A percentile compares a stretch with the other conserved stretches of the same genome.
Conservation (phyloP, 2,329 filamentous ascomycete species). For the Beauveria rudraprayagi region DNA sequence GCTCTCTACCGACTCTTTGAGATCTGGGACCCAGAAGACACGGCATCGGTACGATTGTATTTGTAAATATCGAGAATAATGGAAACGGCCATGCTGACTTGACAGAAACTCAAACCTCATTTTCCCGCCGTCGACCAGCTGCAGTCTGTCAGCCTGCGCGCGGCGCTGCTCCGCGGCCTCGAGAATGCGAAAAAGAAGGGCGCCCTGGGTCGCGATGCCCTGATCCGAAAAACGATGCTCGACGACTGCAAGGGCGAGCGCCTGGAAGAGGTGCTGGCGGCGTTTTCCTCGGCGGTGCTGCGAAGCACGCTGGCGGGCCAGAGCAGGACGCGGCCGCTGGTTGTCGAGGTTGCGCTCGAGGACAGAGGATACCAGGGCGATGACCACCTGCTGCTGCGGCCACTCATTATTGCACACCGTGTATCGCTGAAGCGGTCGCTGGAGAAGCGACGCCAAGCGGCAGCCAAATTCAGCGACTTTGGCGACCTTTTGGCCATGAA, state of each 20-base stretch:
- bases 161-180: conserved; percentile 71
- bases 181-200: conserved; percentile 85
- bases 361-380: conserved; percentile 48
- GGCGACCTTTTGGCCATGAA: conserved; percentile 56
- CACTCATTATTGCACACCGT: conserved; percentile 66
- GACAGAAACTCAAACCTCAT: conserved; percentile 79
- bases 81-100: background rate
- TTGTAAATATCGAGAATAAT: too few relatives aligned
- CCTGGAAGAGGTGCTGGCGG: conserved; percentile 75
- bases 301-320: conserved; percentile 52
- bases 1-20: conserved; percentile 79
- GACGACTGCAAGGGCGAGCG: conserved; percentile 93
- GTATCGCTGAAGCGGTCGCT: conserved; percentile 54
- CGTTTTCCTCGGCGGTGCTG: conserved; percentile 77
- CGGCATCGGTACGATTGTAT: conserved; percentile 61
- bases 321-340: conserved; percentile 32
- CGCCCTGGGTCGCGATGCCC: conserved; percentile 66
- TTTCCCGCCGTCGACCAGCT: conserved; percentile 86
- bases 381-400: conserved; percentile 47
- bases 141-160: conserved; percentile 83
- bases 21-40: conserved; percentile 71
- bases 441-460: conserved; percentile 50
- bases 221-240: conserved; percentile 88
- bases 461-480: conserved; percentile 54
- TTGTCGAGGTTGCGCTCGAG: conserved; percentile 50